Conservation (phyloP, 108 stramenopile genomes). For the Cyclotella kingstonii region DNA sequence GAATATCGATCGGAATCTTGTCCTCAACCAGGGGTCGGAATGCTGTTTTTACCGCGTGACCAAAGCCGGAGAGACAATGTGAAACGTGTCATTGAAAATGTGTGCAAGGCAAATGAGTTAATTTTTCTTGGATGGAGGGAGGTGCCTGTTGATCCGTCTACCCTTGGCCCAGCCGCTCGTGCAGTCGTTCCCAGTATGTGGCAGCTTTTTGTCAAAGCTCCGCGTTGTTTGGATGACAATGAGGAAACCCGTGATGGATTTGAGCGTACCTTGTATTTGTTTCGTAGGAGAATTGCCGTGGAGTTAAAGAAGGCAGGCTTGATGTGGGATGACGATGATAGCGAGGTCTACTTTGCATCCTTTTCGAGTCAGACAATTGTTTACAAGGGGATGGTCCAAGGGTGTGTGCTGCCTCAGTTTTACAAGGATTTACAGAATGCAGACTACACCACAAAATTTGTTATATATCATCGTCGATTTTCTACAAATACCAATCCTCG, state of each 20-base stretch:
- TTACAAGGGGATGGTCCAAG: constrained; percentile 95
- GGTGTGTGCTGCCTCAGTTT: constrained; percentile 76
- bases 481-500: constrained; percentile 94
- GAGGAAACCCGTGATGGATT: constrained; percentile 87
- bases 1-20: constrained; percentile 64
- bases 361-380: constrained; percentile 87
- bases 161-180: constrained; percentile 72
- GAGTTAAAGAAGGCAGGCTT: constrained; percentile 62
- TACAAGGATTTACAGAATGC: constrained; percentile 85
- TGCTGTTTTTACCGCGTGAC: constrained; percentile 91
- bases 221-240: constrained; percentile 55
- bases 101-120: constrained; percentile 81
- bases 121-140: constrained; percentile 88
- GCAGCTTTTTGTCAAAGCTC: constrained; percentile 94
- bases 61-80: constrained; percentile 61
- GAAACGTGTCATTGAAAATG: constrained; percentile 77
- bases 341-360: constrained; percentile 83
- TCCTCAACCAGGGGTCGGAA: constrained; percentile 86
- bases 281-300: constrained; percentile 80
- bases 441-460: constrained; percentile 86
- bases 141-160: constrained; percentile 72
- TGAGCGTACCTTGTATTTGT: constrained; percentile 90
- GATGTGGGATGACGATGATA: constrained; percentile 62
- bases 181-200: constrained; percentile 78
- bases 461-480: constrained; percentile 92